phyloP scores from a whole-genome alignment of 1,284 basidiomycete genomes.

The Heterobasidion parviporum region DNA sequence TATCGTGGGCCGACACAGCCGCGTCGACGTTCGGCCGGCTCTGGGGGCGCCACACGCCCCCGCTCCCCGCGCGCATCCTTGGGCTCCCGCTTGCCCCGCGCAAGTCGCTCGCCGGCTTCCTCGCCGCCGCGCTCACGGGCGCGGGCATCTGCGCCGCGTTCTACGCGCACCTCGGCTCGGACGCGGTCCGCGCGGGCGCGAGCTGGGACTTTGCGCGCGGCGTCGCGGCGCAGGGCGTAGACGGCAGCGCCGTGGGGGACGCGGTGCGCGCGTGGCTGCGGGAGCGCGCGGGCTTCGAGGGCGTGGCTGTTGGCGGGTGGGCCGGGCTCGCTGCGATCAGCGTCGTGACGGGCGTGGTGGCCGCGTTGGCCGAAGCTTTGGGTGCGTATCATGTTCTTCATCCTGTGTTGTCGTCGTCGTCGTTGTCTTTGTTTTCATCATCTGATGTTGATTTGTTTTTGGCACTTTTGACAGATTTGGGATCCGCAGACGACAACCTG shows the following conservation, averaged over 20 bases:
- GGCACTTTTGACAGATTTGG: conserved; percentile 59
- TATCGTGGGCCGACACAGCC: conserved; percentile 96
- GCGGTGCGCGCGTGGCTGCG: conserved; percentile 6
- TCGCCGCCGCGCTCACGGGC: conserved; percentile 77
- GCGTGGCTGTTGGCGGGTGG: conserved; percentile 31
- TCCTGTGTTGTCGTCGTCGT: neutral
- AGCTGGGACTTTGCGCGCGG: conserved; percentile 50
- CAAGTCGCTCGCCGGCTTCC: conserved; percentile 87
- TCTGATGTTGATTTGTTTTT: conserved; percentile 21
- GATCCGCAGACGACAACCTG: conserved; percentile 87
- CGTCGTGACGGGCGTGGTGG: conserved; percentile 65
- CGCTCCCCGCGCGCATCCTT: conserved; percentile 58
- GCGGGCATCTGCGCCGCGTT: conserved; percentile 68
- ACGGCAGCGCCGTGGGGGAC: conserved; percentile 9
- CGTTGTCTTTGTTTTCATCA: neutral
- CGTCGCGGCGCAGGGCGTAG: conserved; percentile 9
- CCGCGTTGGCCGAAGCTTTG: conserved; percentile 77
- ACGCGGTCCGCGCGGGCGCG: conserved; percentile 30
- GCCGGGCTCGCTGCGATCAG: conserved; percentile 51
- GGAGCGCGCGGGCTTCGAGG: conserved; percentile 3
- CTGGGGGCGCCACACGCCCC: conserved; percentile 71
- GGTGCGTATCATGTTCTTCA: conserved; percentile 38
- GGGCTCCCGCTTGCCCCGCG: conserved; percentile 72
- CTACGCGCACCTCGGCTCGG: conserved; percentile 60
- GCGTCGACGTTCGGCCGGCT: conserved; percentile 90